phyloP scores from a whole-genome alignment of 192 early-diverging fungal species.

The Linnemannia exigua region DNA sequence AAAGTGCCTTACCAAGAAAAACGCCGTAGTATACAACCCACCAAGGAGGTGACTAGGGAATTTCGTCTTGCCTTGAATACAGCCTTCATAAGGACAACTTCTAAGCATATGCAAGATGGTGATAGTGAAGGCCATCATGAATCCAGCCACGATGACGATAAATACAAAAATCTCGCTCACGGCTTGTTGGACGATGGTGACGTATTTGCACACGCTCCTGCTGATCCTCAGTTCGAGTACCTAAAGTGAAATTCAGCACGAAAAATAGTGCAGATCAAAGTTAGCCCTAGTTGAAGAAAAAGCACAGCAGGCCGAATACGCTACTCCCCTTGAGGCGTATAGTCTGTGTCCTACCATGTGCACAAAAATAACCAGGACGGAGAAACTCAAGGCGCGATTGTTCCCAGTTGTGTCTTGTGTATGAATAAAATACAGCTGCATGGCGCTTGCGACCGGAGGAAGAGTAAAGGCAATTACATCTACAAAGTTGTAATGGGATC shows the following conservation, averaged over 20 bases:
- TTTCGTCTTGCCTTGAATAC: not conserved
- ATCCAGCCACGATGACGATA: conserved; percentile 15
- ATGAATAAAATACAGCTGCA: conserved; percentile 3
- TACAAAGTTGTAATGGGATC: conserved; percentile 23
- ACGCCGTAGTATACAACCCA: not conserved
- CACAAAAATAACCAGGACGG: conserved; percentile 12
- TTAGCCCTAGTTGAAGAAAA: too few species aligned
- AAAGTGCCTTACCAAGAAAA: conserved; percentile 22
- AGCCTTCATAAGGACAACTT: not conserved
- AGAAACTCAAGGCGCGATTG: conserved; percentile 20
- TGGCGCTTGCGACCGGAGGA: conserved; percentile 16
- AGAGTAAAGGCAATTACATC: conserved; percentile 15
- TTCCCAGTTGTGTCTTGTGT: not conserved
- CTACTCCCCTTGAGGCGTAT: too few species aligned
- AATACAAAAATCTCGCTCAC: conserved; percentile 16
- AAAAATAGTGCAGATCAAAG: too few species aligned
- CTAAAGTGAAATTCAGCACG: too few species aligned
- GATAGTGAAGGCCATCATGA: not conserved
- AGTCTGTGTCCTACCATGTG: conserved; percentile 42
- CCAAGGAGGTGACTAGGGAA: not conserved
- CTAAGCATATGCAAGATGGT: conserved; percentile 5
- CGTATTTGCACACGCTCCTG: conserved; percentile 11
- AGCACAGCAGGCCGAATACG: too few species aligned
- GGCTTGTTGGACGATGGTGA: conserved; percentile 10
- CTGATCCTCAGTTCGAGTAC: conserved; percentile 15